Evolutionary conservation across 2,329 filamentous ascomycete genomes (phyloP), one percentile per base, ranked within the genome.

Genomic region (Polychaeton citri): DNA sequence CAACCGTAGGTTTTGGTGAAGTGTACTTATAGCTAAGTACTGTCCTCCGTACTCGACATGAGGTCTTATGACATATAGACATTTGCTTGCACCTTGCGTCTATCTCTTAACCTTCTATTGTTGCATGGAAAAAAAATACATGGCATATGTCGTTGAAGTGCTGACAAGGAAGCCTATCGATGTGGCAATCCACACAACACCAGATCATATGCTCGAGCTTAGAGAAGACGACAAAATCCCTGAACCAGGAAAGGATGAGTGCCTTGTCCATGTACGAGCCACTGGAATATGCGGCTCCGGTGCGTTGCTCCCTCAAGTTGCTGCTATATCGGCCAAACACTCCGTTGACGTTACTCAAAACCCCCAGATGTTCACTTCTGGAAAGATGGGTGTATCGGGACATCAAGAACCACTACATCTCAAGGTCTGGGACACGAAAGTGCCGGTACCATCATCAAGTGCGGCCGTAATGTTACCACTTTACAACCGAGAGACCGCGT

Each of bases 211-310:
- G 4, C 43, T 58, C 17, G 43, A 50, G 30, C 28, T 55, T 13
- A n/a, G n/a, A n/a, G 30, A 47, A 24, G 37, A 50, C 5, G 31
- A 35, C 13, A 39, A 45, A 3, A 41, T 46, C 9, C 52, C 52
- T 2, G 39, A 43, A 17, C 52, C 49, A 1, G 45, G 44, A 6
- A 43, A 50, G 9, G 38, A 49, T 18, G 52, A 55, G 17, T 53
- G 51, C 36, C 41, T 55, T 5, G 40, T 57, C 9, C 51, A 53
- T 36, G 47, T 57, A 9, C 39, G 50, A 19, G 52, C 52, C 4
- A 57, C 53, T 6, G 52, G 52, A 8, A 54, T 57, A 16, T 57
- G 53, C 30, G 53, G 53, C 15, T 42, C 36, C 9, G 51, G 53
- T 38, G 48, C 55, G 19, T 8, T 26, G 8, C 21, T 26, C 21